Conservation (phyloP, 2,329 filamentous ascomycete genomes). For the Sporothrix inflata region DNA sequence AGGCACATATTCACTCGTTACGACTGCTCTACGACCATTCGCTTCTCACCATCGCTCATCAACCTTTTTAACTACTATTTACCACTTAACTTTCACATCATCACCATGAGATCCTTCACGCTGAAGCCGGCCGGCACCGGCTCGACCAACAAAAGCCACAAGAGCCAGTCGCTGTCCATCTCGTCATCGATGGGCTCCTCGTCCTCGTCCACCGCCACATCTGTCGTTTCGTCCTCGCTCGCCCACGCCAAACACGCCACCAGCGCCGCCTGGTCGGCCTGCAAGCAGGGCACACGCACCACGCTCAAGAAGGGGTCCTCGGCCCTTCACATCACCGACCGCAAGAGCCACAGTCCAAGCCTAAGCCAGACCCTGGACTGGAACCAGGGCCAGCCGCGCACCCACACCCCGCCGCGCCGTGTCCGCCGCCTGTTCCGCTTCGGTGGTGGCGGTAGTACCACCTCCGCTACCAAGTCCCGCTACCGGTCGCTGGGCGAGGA, state of each 20-base stretch:
- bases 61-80: not conserved
- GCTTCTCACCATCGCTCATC: not conserved
- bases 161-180: slow-evolving; percentile 6
- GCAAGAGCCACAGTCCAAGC: not conserved
- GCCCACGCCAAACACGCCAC: slow-evolving; percentile 26
- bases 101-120: not conserved
- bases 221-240: slow-evolving; percentile 12
- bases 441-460: not conserved
- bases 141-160: slow-evolving; percentile 24
- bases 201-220: not conserved
- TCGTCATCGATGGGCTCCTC: not conserved
- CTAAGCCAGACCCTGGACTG: not conserved
- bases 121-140: slow-evolving; percentile 24
- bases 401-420: not conserved
- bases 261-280: slow-evolving; percentile 25
- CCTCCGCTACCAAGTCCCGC: not conserved
- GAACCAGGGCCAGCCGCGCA: not conserved
- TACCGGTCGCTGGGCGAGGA: slow-evolving; percentile 17
- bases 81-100: not conserved
- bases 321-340: not conserved
- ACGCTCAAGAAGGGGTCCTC: not conserved
- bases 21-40: not conserved
- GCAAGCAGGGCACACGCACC: not conserved
- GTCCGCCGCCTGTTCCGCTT: slow-evolving; percentile 18
- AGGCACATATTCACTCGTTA: not conserved